Conservation (phyloP, 257 asterid genomes). For the Fraxinus americana region DNA sequence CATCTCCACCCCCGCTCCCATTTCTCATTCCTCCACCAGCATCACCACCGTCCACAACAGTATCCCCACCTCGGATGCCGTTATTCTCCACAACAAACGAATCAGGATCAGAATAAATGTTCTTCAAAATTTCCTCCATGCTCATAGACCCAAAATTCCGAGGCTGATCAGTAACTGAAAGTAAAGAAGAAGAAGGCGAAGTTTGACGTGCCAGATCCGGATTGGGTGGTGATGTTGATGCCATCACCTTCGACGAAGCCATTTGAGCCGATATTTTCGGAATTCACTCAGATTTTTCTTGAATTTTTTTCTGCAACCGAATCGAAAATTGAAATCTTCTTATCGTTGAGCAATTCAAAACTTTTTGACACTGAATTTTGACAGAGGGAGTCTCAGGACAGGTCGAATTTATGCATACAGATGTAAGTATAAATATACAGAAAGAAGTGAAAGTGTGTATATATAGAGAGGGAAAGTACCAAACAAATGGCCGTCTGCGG, state of each 20-base stretch:
- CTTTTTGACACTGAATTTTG: not conserved
- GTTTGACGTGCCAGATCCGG: conserved; percentile 89
- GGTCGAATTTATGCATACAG: not conserved
- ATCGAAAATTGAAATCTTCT: not conserved
- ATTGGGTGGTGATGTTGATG: conserved; percentile 88
- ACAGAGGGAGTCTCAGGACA: not conserved
- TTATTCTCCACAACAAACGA: conserved; percentile 32
- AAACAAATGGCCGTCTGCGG: not conserved
- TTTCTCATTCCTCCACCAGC: conserved; percentile 27
- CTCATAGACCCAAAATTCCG: conserved; percentile 68
- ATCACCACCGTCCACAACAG: conserved; percentile 15
- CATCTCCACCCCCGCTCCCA: conserved; percentile 40
- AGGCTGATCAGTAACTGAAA: conserved; percentile 40
- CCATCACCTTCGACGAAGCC: conserved; percentile 97
- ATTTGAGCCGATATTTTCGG: conserved; percentile 49
- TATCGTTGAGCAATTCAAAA: not conserved
- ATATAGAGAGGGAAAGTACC: not conserved
- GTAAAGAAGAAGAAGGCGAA: conserved; percentile 38
- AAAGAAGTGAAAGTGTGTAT: not conserved
- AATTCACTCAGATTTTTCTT: not conserved
- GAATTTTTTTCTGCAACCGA: not conserved
- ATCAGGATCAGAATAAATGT: conserved; percentile 64
- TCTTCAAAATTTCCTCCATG: conserved; percentile 80
- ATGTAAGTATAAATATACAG: not conserved
- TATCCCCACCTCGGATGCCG: conserved; percentile 12